Evolutionary conservation across 108 stramenopile species (phyloP).

Genomic region (Bacterosira constricta): DNA sequence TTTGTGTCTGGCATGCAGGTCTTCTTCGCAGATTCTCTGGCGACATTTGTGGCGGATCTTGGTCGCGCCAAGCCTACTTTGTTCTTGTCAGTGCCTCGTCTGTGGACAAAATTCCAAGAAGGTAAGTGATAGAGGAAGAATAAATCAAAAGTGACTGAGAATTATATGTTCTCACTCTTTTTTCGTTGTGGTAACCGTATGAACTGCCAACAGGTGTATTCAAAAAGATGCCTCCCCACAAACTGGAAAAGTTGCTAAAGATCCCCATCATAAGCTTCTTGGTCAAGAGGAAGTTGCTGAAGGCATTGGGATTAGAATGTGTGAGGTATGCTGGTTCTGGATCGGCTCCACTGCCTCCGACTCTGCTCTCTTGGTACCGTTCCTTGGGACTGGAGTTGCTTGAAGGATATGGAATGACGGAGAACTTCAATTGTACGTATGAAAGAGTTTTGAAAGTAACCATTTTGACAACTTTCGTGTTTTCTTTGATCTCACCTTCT

Average conservation of each 20-base stretch:
- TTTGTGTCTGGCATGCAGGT: constrained; percentile 56
- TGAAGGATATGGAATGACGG: constrained; percentile 87
- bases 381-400: constrained; percentile 69
- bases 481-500: too few relatives aligned
- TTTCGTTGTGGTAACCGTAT: too few relatives aligned
- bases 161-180: too few relatives aligned
- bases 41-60: constrained; percentile 77
- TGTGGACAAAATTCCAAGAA: constrained; percentile 84
- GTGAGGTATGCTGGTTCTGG: constrained; percentile 77
- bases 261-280: constrained; percentile 66
- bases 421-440: constrained; percentile 79
- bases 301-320: constrained; percentile 67
- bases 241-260: constrained; percentile 59
- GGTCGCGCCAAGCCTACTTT: constrained; percentile 69
- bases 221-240: constrained; percentile 65
- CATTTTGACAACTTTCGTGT: too few relatives aligned
- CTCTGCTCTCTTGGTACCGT: constrained; percentile 68
- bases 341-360: constrained; percentile 69
- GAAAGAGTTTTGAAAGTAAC: too few relatives aligned
- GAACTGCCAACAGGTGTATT: too few relatives aligned
- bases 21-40: constrained; percentile 69
- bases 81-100: constrained; percentile 77
- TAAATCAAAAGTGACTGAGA: too few relatives aligned
- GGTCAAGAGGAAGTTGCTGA: constrained; percentile 73
- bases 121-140: too few relatives aligned